Evolutionary conservation across 768 basidiomycete genomes (phyloP), one percentile per base, ranked within the genome.

Genomic region (Termitomyces sp.): DNA sequence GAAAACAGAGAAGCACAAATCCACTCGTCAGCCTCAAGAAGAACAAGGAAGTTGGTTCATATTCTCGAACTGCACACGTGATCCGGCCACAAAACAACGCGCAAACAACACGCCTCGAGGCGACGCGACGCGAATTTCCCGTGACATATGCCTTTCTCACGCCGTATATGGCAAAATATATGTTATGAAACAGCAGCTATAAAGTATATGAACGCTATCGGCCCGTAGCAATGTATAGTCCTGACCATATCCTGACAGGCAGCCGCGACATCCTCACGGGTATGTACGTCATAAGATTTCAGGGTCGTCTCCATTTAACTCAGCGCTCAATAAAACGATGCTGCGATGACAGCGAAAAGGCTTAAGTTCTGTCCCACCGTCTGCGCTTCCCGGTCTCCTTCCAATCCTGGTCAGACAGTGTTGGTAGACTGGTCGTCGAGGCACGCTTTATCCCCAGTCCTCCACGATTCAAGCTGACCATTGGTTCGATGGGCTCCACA

Each of bases 401-500:
- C 78, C 80, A 79, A 55, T 72, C 66, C 31, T 51, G 56, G 48
- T 59, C 48, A 18, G 69, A 56, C 33, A 56, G 26, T 13, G 58
- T 26, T 54, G 64, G 57, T 58, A 44, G 59, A 62, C 55, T 65
- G 54, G 65, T 58, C 62, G 58, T 48, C 18, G 56, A 57, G 24
- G 62, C 64, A 46, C 62, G 61, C 47, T 68, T 69, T 63, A 77
- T 72, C 2, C 88, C 88, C 44, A 90, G 71, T 1, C 87, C 87
- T 13, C 80, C 78, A 47, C 86, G 73, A 55, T 77, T 69, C 34
- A 68, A 52, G 20, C 63, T 80, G 2, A 72, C 58, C 39, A 68
- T 77, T 5, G 83, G 72, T 62, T 83, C 75, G 6, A 89, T 68
- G 2, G 88, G 88, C 28, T 82, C 83, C n/a, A 83, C 70, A 16